Base-by-base conservation (phyloP, 2,329 filamentous ascomycete genomes). In the Zymoseptoria brevis region DNA sequence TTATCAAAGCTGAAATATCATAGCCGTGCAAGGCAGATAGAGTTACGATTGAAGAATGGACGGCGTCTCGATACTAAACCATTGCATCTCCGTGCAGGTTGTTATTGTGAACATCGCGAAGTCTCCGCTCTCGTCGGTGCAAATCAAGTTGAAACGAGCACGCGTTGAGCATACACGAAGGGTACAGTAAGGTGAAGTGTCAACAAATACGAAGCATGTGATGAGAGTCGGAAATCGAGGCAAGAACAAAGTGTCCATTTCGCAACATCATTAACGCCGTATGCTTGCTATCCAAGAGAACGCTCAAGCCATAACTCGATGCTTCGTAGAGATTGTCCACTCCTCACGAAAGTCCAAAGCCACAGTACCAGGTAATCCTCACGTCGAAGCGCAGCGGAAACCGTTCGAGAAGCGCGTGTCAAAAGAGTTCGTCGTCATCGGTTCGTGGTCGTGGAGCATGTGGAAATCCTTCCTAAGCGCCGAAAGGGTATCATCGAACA, bases 1-100 rank as follows among this genome's bases (percentile, higher is more conserved):
- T 53, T 59, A 59, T 51, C 57, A 62, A 48, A 45, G 29, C 53
- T 55, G 57, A 57, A 51, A 55, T 62, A 55, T 26, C 5, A 16
- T 16, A 5, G 35, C 11, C 35, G 16, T 11, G 16, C 35, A 45
- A 16, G 35, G 13, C 35, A 45, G 35, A n/a, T 16, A 9, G 4
- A 41, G 8, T 13, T 4, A 41, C 11, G 2, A 13, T 16, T 41
- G 35, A 3, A 41, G 35, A 11, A 16, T 41, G 2, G 35, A 41
- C 11, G 9, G 11, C 35, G 35, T 41, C 35, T 41, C 35, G 16
- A 8, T 11, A 11, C 35, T 8, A 29, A 29, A 8, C 8, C 8
- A 8, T 29, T 29, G 26, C 7, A 29, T 8, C 8, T 29, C 8
- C 7, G 26, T 1, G 7, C 26, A 29, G 26, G 7, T 29, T 29